Evolutionary conservation across 441 rosid genomes (phyloP).

Genomic region (Monsonia emarginata): DNA sequence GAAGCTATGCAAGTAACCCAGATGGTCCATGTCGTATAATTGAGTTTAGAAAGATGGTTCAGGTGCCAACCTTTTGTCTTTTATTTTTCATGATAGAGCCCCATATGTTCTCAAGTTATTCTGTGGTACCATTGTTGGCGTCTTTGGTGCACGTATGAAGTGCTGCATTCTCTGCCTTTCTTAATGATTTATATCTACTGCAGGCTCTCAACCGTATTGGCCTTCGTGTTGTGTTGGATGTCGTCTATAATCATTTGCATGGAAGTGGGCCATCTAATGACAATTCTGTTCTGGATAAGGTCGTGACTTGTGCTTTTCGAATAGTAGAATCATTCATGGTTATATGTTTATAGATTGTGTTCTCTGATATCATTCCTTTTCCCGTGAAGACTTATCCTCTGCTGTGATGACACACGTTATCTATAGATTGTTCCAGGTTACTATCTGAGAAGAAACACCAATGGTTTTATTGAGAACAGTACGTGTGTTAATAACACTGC

Average conservation of each 20-base stretch:
- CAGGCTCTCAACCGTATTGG: constrained; percentile 66
- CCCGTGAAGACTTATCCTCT: constrained; percentile 10
- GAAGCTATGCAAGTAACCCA: constrained; percentile 87
- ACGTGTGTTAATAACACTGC: constrained; percentile 90
- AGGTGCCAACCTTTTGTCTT: constrained; percentile 36
- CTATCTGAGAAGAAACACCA: constrained; percentile 76
- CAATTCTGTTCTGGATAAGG: constrained; percentile 91
- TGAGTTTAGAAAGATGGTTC: constrained; percentile 92
- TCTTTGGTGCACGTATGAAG: background rate
- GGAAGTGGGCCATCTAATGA: constrained; percentile 71
- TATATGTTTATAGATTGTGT: background rate
- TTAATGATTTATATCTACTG: constrained; percentile 19
- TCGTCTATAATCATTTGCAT: constrained; percentile 91
- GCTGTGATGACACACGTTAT: constrained; percentile 17
- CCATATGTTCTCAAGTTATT: constrained; percentile 2
- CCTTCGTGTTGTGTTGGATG: constrained; percentile 75
- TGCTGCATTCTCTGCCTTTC: constrained; percentile 4
- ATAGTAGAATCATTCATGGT: constrained; percentile 4
- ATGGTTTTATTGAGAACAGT: constrained; percentile 77
- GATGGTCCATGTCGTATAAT: constrained; percentile 58
- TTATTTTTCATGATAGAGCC: constrained; percentile 5
- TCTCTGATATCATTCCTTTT: background rate
- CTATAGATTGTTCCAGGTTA: constrained; percentile 92
- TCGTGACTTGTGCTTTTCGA: constrained; percentile 22
- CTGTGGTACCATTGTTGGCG: constrained; percentile 9